Percentiles rank a stretch among this genome's conserved stretches.
Evolutionary conservation across 129 eudicot species (phyloP).

Genomic region (Rutidosis leptorrhynchoides): DNA sequence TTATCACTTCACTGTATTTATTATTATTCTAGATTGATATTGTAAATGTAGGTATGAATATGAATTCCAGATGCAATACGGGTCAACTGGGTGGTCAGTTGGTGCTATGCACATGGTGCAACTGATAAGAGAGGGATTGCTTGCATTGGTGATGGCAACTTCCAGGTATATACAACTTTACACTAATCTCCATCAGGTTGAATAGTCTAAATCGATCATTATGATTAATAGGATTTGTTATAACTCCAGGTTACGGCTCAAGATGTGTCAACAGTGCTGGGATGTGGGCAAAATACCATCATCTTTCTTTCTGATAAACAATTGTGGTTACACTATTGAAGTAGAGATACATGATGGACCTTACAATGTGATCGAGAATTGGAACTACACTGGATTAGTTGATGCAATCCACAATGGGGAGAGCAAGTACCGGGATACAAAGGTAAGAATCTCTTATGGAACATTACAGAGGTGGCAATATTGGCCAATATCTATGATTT

Average conservation of each 20-base stretch:
- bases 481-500: neutral
- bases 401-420: conserved; percentile 50
- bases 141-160: conserved; percentile 56
- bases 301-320: conserved; percentile 53
- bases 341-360: conserved; percentile 64
- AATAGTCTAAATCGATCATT: neutral
- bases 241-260: conserved; percentile 42
- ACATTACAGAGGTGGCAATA: neutral
- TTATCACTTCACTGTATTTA: conserved; percentile 1
- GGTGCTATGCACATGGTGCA: conserved; percentile 59
- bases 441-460: conserved; percentile 28
- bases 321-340: conserved; percentile 57
- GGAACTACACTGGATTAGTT: conserved; percentile 54
- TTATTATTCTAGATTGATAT: conserved; percentile 36
- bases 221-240: neutral
- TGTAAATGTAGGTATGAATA: too few species aligned
- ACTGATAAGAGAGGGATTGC: conserved; percentile 55
- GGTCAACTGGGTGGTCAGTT: conserved; percentile 68
- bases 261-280: conserved; percentile 54
- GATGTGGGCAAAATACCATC: conserved; percentile 40
- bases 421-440: conserved; percentile 44
- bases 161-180: conserved; percentile 34
- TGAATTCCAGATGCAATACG: conserved; percentile 67
- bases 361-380: conserved; percentile 54
- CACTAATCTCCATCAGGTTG: neutral